These are phyloP conservation scores for Dendrobium nobile DNA, from an alignment of 106 monocot species.

Conservation along the genomic window DNA sequence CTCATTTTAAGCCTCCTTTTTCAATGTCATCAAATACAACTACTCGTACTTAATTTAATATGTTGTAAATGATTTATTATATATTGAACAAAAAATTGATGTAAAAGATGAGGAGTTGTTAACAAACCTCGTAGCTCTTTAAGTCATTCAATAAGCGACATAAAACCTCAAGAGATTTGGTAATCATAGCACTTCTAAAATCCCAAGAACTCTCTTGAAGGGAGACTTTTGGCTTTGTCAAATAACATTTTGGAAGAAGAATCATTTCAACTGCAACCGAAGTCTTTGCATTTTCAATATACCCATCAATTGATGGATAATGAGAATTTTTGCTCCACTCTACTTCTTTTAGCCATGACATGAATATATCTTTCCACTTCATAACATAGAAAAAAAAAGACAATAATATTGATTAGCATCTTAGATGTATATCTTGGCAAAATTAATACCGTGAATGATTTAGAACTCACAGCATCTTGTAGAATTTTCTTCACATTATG, in stretches of 20 bases:
- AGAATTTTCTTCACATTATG: not conserved
- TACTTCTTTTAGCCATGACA: constrained; percentile 24
- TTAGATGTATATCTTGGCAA: not conserved
- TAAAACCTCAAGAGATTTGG: not conserved
- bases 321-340: constrained; percentile 19
- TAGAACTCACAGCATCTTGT: constrained; percentile 5
- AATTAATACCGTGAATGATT: not conserved
- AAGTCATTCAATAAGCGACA: constrained; percentile 17
- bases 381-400: not conserved
- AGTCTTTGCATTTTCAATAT: constrained; percentile 10
- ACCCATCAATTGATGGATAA: constrained; percentile 15
- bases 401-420: not conserved
- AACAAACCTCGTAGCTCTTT: constrained; percentile 14
- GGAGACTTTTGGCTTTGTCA: not conserved
- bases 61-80: too few relatives aligned
- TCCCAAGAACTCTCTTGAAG: too few relatives aligned
- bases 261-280: constrained; percentile 16
- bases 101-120: not conserved
- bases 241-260: constrained; percentile 6
- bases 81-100: too few relatives aligned
- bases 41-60: too few relatives aligned
- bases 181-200: too few relatives aligned
- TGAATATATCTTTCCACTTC: constrained; percentile 21
- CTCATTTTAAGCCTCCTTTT: too few relatives aligned
- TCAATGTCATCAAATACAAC: too few relatives aligned